Conservation (phyloP, 495 filamentous ascomycete species). For the Chlorociboria aeruginascens region DNA sequence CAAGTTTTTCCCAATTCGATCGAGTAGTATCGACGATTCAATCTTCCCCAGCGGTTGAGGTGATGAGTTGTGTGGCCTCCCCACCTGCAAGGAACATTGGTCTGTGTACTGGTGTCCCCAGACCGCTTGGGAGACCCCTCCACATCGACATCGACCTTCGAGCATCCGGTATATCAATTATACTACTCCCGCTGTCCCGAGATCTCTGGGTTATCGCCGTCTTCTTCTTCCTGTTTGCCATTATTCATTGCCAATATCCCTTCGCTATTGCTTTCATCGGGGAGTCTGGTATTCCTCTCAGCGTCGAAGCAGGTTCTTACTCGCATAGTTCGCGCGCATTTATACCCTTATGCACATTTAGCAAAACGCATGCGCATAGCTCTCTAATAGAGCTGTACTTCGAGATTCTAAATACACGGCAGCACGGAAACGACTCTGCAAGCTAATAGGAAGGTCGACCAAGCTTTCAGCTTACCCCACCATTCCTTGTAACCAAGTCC, state of each 20-base stretch:
- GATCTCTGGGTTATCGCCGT: slow-evolving; percentile 1
- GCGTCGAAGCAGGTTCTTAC: neutral
- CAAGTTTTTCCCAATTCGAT: slow-evolving; percentile 3
- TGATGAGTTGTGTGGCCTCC: slow-evolving; percentile 8
- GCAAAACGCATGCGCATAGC: neutral
- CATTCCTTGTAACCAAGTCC: neutral
- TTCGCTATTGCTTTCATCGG: slow-evolving; percentile 20
- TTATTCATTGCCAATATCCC: slow-evolving; percentile 10
- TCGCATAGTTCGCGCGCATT: slow-evolving; percentile 4
- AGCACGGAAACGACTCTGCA: neutral
- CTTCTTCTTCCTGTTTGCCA: neutral
- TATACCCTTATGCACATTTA: neutral
- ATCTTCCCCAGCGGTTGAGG: slow-evolving; percentile 16
- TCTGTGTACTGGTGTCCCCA: slow-evolving; percentile 3
- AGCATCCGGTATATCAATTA: slow-evolving; percentile 13
- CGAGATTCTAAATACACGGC: neutral
- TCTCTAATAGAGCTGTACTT: neutral
- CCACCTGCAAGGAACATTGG: slow-evolving; percentile 19
- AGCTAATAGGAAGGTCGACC: neutral
- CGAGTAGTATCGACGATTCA: slow-evolving; percentile 8
- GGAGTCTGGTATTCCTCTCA: slow-evolving; percentile 34
- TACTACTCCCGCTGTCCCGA: slow-evolving; percentile 6
- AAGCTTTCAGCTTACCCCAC: neutral
- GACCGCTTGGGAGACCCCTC: no score
- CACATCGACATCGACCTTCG: slow-evolving; percentile 10